phyloP scores from a whole-genome alignment of 2,329 filamentous ascomycete genomes.

The Arthrobotrys sinensis region DNA sequence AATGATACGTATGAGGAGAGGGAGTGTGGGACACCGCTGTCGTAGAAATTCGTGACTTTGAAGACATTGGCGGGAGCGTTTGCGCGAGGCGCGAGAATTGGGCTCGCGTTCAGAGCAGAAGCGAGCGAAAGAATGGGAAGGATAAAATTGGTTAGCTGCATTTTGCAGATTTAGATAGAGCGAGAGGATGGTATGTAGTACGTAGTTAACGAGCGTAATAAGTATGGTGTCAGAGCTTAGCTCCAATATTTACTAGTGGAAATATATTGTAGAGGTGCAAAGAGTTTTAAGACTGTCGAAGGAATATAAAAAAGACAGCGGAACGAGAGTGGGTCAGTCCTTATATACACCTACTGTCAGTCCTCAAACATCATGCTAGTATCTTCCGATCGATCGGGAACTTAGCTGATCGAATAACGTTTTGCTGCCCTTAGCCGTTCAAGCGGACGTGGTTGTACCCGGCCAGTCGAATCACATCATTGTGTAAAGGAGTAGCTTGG shows the following conservation, averaged over 20 bases:
- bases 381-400: constrained; percentile 11
- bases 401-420: constrained; percentile 18
- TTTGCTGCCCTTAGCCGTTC: constrained; percentile 9
- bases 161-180: constrained; percentile 11
- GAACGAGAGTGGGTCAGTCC: background rate
- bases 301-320: background rate
- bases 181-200: background rate
- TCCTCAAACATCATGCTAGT: constrained; percentile 5
- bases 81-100: constrained; percentile 26
- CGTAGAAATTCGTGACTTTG: constrained; percentile 37
- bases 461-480: constrained; percentile 12
- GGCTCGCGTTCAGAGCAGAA: constrained; percentile 29
- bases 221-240: constrained; percentile 11
- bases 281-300: background rate
- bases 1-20: constrained; percentile 33
- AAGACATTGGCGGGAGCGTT: constrained; percentile 1
- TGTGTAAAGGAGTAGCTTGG: constrained; percentile 2
- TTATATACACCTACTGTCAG: background rate
- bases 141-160: constrained; percentile 42
- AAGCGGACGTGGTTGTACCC: constrained; percentile 12
- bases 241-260: background rate
- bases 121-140: constrained; percentile 37
- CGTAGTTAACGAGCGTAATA: constrained; percentile 10
- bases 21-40: constrained; percentile 39
- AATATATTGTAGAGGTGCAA: background rate